Evolutionary conservation across 2,329 filamentous ascomycete species (phyloP).

Genomic region (Acarospora socialis): DNA sequence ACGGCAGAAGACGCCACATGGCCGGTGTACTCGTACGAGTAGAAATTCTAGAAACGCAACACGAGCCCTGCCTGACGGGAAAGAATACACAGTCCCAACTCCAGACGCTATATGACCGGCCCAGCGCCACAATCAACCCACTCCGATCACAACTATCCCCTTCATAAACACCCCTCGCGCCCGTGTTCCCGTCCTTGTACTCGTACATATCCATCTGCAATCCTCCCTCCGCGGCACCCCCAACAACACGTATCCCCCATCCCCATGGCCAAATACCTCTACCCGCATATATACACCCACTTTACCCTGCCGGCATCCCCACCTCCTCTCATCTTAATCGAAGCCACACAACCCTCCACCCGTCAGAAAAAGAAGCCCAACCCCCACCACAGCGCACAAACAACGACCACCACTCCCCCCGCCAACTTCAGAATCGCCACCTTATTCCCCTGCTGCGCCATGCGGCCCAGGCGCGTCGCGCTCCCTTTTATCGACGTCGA

Average conservation of each 20-base stretch:
- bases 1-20: too few species aligned
- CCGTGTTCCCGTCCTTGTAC: too few species aligned
- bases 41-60: too few species aligned
- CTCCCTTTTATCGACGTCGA: conserved; percentile 69
- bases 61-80: too few species aligned
- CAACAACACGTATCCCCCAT: background rate
- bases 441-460: conserved; percentile 84
- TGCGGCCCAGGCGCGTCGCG: conserved; percentile 66
- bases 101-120: too few species aligned
- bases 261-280: background rate
- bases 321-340: background rate
- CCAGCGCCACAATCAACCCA: too few species aligned
- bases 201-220: background rate
- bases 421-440: conserved; percentile 82
- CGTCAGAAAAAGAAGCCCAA: background rate
- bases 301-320: background rate
- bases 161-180: too few species aligned
- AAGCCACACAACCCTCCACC: background rate
- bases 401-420: conserved; percentile 59
- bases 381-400: conserved; percentile 56
- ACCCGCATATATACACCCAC: background rate
- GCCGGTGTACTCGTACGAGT: too few species aligned
- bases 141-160: too few species aligned
- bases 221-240: background rate
- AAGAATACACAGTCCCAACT: too few species aligned